A percentile compares a stretch with the other conserved stretches of the same genome.
Evolutionary conservation across 371 early-diverging fungal genomes (phyloP).

Genomic region (Apophysomyces ossiformis): DNA sequence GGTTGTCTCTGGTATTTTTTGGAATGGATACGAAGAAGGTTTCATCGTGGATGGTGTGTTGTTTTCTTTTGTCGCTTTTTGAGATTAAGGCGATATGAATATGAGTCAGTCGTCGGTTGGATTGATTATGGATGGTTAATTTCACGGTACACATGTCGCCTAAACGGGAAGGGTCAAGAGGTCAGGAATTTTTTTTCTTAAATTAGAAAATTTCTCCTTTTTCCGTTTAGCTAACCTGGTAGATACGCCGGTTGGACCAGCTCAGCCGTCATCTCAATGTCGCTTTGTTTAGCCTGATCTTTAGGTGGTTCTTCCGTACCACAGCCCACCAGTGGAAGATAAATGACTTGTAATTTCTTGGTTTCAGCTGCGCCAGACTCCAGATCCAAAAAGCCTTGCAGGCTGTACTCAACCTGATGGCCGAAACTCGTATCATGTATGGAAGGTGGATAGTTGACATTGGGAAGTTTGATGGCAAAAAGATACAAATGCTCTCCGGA

Average conservation of each 20-base stretch:
- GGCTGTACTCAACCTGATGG: conserved; percentile 40
- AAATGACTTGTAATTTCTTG: conserved; percentile 30
- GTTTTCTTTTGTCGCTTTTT: conserved; percentile 16
- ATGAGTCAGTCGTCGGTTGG: conserved; percentile 40
- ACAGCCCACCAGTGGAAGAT: conserved; percentile 40
- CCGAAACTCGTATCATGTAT: conserved; percentile 37
- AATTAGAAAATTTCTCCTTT: conserved; percentile 12
- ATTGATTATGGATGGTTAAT: conserved; percentile 37
- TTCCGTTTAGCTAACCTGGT: conserved; percentile 36
- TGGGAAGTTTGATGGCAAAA: conserved; percentile 49
- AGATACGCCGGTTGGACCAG: conserved; percentile 44
- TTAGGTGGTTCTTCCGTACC: conserved; percentile 7
- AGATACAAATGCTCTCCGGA: conserved; percentile 44
- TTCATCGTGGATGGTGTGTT: conserved; percentile 36
- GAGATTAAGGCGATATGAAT: conserved; percentile 38
- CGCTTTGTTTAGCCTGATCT: conserved; percentile 24
- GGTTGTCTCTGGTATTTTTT: conserved; percentile 34
- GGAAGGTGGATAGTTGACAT: conserved; percentile 49
- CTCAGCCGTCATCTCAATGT: conserved; percentile 36
- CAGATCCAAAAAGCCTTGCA: conserved; percentile 41
- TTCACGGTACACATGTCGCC: conserved; percentile 48
- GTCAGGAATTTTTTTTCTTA: neutral
- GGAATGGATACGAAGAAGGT: conserved; percentile 39
- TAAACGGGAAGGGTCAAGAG: conserved; percentile 12
- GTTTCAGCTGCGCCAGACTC: conserved; percentile 19